Conservation (phyloP, 2,329 filamentous ascomycete species). For the Intubia oerlemansii region DNA sequence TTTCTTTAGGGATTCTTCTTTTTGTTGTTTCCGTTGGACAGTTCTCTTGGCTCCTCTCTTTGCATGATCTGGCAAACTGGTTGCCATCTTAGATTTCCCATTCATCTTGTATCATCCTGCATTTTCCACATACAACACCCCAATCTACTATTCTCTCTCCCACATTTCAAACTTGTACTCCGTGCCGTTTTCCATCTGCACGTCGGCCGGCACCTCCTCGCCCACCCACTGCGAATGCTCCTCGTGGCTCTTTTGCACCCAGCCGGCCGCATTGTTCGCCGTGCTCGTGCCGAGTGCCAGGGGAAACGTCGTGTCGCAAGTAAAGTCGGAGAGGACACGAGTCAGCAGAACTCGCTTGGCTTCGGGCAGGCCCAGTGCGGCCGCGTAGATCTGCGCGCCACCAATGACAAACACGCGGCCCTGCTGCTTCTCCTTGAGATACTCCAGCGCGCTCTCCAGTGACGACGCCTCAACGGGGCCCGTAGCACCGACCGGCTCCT, state of each 20-base stretch:
- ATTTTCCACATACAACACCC: too few species aligned
- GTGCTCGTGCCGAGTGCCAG: constrained; percentile 24
- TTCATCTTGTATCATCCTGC: too few species aligned
- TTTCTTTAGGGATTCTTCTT: too few species aligned
- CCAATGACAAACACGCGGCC: constrained; percentile 70
- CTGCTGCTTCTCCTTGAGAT: constrained; percentile 10
- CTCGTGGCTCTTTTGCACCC: constrained; percentile 28
- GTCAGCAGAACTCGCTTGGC: constrained; percentile 48
- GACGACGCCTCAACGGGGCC: constrained; percentile 36
- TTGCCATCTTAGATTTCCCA: too few species aligned
- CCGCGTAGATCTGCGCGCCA: constrained; percentile 64
- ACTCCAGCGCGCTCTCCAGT: constrained; percentile 33
- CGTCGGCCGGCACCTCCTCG: constrained; percentile 33
- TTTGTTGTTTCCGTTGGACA: too few species aligned
- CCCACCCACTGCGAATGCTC: constrained; percentile 43
- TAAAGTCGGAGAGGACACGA: constrained; percentile 44
- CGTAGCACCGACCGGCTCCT: constrained; percentile 2
- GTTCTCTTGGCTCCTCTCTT: too few species aligned
- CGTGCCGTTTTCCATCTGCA: constrained; percentile 40
- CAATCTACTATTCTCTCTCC: constrained; percentile 28
- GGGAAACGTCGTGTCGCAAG: constrained; percentile 58
- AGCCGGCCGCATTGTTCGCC: constrained; percentile 16
- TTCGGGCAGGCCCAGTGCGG: constrained; percentile 38
- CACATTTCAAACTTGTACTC: constrained; percentile 56
- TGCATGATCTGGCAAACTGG: too few species aligned